phyloP scores from a whole-genome alignment of 2,329 filamentous ascomycete genomes.

The Verticillium albo-atrum region DNA sequence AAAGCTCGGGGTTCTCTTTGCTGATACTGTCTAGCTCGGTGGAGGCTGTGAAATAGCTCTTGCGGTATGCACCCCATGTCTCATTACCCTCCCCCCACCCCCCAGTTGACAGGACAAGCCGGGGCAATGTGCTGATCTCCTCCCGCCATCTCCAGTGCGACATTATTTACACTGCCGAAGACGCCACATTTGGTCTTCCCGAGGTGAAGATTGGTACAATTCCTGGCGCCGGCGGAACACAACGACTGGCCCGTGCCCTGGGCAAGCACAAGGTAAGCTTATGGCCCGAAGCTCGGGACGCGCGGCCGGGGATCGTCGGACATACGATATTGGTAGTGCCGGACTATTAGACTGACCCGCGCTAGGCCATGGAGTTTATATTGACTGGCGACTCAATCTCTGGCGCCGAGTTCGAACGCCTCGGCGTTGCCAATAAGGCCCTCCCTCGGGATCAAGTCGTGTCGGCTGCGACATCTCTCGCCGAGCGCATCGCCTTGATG shows the following conservation, averaged over 20 bases:
- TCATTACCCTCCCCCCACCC: neutral
- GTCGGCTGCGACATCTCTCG: conserved; percentile 29
- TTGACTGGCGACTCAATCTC: conserved; percentile 33
- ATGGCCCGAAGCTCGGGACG: neutral
- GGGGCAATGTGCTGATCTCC: neutral
- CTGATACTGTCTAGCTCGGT: conserved; percentile 28
- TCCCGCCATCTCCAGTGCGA: conserved; percentile 25
- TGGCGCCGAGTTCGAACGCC: conserved; percentile 31
- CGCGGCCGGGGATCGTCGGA: neutral
- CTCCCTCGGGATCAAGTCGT: conserved; percentile 29
- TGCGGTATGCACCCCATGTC: conserved; percentile 23
- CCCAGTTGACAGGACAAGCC: neutral
- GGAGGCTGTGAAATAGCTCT: conserved; percentile 47
- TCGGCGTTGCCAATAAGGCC: conserved; percentile 32
- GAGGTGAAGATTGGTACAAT: conserved; percentile 35
- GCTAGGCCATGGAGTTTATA: conserved; percentile 39
- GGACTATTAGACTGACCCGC: neutral
- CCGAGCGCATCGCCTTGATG: conserved; percentile 31
- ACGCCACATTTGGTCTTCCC: conserved; percentile 31
- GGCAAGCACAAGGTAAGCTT: conserved; percentile 33
- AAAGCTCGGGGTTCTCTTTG: neutral
- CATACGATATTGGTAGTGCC: neutral
- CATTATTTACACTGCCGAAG: conserved; percentile 29
- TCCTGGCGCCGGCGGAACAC: conserved; percentile 35
- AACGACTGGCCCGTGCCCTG: conserved; percentile 32